Percentiles rank a stretch among this genome's conserved stretches.
Evolutionary conservation across 208 protist species (phyloP).

Genomic region (Leishmania gerbilli): DNA sequence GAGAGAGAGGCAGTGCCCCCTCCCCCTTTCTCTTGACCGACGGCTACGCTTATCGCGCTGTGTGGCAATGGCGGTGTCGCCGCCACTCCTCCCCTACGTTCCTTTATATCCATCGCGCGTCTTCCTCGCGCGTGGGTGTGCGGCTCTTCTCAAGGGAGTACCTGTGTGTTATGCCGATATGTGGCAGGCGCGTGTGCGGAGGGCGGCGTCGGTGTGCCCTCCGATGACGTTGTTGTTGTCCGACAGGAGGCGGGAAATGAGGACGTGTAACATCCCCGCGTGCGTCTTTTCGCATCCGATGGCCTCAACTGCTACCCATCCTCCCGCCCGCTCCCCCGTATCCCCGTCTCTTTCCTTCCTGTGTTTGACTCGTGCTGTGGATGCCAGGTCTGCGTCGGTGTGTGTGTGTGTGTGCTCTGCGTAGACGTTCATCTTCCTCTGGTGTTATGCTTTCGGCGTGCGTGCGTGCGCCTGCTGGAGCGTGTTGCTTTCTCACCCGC

Average conservation of each 20-base stretch:
- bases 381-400: neutral
- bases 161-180: neutral
- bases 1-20: neutral
- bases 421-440: neutral
- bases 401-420: neutral
- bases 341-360: neutral
- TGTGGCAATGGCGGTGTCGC: neutral
- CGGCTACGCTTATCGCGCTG: neutral
- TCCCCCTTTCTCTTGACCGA: neutral
- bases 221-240: neutral
- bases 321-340: neutral
- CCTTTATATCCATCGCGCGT: neutral
- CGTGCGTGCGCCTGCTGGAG: neutral
- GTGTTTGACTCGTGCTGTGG: neutral
- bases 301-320: neutral
- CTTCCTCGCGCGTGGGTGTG: neutral
- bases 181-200: neutral
- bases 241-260: neutral
- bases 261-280: neutral
- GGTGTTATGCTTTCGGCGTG: neutral
- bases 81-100: neutral
- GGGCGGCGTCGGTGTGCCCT: neutral
- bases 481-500: neutral
- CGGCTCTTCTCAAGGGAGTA: neutral
- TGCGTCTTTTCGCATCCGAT: neutral